These are phyloP conservation scores for Gracilaria gracilis DNA, from an alignment of 23 red algal genomes.

Conservation along the genomic window DNA sequence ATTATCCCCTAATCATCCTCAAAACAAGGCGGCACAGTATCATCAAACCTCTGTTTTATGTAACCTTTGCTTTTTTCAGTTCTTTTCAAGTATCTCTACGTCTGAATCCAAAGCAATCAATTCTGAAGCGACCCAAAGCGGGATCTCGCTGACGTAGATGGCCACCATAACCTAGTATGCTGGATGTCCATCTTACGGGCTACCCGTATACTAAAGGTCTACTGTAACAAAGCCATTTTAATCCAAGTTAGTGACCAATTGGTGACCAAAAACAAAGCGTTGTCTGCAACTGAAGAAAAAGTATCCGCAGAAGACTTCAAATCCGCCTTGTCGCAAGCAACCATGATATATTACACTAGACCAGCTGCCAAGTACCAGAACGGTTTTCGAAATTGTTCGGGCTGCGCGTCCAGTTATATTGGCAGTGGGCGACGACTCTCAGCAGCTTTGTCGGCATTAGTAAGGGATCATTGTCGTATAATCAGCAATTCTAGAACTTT, in stretches of 20 bases:
- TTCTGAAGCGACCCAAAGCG: too few species aligned
- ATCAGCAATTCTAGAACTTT: not conserved
- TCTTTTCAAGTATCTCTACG: too few species aligned
- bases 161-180: too few species aligned
- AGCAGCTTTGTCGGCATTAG: not conserved
- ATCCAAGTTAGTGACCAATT: not conserved
- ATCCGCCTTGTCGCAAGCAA: not conserved
- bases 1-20: too few species aligned
- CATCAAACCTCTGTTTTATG: too few species aligned
- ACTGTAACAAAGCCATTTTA: not conserved
- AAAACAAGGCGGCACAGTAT: too few species aligned
- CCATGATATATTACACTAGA: not conserved
- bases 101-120: too few species aligned
- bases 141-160: too few species aligned
- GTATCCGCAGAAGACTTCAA: not conserved
- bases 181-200: too few species aligned
- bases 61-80: too few species aligned
- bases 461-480: not conserved
- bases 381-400: not conserved
- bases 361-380: not conserved
- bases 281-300: too few species aligned
- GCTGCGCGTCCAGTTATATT: not conserved
- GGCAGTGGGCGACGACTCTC: not conserved
- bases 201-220: too few species aligned
- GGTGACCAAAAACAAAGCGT: not conserved